Conservation (phyloP, 2,329 filamentous ascomycete genomes). For the Colletotrichum costaricense region DNA sequence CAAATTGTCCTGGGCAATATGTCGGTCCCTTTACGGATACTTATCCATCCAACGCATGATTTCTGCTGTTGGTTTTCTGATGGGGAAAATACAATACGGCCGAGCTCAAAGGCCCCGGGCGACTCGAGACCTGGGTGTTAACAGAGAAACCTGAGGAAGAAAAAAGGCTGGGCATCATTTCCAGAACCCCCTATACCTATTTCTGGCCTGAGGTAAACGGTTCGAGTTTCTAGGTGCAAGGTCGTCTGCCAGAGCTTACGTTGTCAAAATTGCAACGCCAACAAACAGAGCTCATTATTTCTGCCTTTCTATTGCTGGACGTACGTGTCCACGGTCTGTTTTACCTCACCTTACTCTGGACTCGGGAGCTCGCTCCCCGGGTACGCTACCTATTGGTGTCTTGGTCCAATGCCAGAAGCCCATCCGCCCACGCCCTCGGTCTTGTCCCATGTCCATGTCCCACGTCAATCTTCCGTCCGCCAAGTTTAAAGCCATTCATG, state of each 20-base stretch:
- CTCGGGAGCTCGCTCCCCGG: not conserved
- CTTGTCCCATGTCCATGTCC: not conserved
- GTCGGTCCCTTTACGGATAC: conserved; percentile 1
- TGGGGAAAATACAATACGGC: not conserved
- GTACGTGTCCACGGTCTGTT: too few relatives aligned
- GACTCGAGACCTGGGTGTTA: not conserved
- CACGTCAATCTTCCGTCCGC: not conserved
- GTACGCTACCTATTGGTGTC: conserved; percentile 16
- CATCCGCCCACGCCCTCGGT: conserved; percentile 16
- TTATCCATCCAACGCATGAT: not conserved
- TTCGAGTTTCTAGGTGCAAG: not conserved
- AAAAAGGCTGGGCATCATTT: not conserved
- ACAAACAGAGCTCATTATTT: not conserved
- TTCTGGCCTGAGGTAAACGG: not conserved
- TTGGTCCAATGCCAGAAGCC: conserved; percentile 20
- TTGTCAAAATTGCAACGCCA: not conserved
- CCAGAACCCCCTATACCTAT: not conserved
- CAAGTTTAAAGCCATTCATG: not conserved
- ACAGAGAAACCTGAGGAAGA: not conserved
- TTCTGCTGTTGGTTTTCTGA: not conserved
- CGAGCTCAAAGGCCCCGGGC: not conserved
- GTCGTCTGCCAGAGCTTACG: not conserved
- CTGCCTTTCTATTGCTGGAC: not conserved
- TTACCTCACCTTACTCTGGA: not conserved
- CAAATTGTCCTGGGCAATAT: conserved; percentile 1